A percentile compares a stretch with the other conserved stretches of the same genome.
Conservation (phyloP, 2,329 filamentous ascomycete species). For the Colletotrichum truncatum region DNA sequence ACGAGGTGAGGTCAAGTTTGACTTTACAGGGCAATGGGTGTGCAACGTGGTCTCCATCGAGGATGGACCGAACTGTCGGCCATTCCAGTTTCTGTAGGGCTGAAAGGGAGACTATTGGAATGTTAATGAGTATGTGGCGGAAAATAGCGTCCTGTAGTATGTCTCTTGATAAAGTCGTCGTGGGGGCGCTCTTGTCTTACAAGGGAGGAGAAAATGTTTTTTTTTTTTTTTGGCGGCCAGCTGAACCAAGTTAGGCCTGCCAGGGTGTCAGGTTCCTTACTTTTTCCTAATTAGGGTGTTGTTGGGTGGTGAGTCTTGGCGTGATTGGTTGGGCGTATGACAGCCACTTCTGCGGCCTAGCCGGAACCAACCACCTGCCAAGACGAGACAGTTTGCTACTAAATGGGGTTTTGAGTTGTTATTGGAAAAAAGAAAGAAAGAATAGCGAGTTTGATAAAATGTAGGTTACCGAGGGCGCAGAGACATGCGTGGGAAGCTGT, state of each 20-base stretch:
- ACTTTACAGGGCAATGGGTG: neutral
- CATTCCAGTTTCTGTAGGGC: neutral
- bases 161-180: too few relatives aligned
- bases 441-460: too few relatives aligned
- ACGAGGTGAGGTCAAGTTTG: slow-evolving; percentile 17
- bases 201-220: neutral
- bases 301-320: slow-evolving; percentile 6
- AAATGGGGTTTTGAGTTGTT: too few relatives aligned
- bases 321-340: slow-evolving; percentile 16
- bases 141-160: too few relatives aligned
- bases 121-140: neutral
- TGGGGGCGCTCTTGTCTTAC: neutral
- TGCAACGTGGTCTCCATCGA: neutral
- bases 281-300: slow-evolving; percentile 14
- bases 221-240: neutral
- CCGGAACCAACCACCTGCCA: neutral
- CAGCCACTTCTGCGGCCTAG: neutral
- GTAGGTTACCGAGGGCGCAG: too few relatives aligned
- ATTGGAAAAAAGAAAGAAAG: too few relatives aligned
- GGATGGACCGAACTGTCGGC: neutral
- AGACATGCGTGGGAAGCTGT: too few relatives aligned
- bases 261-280: neutral
- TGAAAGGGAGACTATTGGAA: neutral
- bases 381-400: neutral
- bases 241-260: neutral